Percentiles rank a stretch among this genome's conserved stretches.
phyloP scores from a whole-genome alignment of 2,329 filamentous ascomycete genomes.

The Aspergillus sergii region DNA sequence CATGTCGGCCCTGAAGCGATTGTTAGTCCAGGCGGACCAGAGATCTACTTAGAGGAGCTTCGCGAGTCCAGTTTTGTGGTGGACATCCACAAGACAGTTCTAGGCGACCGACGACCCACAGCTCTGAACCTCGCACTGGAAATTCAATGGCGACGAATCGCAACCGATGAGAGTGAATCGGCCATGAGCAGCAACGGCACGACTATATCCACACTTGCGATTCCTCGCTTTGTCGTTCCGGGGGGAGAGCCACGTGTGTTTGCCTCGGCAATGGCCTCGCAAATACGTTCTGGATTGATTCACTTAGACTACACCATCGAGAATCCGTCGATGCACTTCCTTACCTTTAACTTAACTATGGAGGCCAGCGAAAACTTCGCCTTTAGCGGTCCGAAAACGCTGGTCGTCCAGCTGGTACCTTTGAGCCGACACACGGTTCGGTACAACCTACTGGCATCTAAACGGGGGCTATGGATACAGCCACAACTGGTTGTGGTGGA shows the following conservation, averaged over 20 bases:
- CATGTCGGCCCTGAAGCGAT: constrained; percentile 40
- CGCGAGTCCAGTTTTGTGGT: constrained; percentile 74
- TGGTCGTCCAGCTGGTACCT: constrained; percentile 78
- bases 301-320: constrained; percentile 74
- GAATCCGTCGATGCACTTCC: constrained; percentile 90
- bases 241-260: constrained; percentile 86
- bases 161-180: constrained; percentile 30
- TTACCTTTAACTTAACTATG: constrained; percentile 91
- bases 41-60: constrained; percentile 68
- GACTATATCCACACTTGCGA: constrained; percentile 70
- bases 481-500: constrained; percentile 79
- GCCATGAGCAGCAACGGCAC: constrained; percentile 32
- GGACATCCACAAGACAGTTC: constrained; percentile 70
- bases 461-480: constrained; percentile 66
- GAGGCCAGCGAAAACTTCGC: constrained; percentile 91
- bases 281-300: constrained; percentile 36
- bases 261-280: constrained; percentile 46
- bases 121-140: constrained; percentile 73
- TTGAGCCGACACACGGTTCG: constrained; percentile 73
- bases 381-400: constrained; percentile 85
- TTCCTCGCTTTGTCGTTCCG: constrained; percentile 79
- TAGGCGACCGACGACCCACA: constrained; percentile 80
- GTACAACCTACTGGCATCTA: constrained; percentile 72
- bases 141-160: constrained; percentile 73
- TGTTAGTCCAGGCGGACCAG: constrained; percentile 29